Evolutionary conservation across 495 filamentous ascomycete genomes (phyloP).

Genomic region (Xanthoparmelia taractica): DNA sequence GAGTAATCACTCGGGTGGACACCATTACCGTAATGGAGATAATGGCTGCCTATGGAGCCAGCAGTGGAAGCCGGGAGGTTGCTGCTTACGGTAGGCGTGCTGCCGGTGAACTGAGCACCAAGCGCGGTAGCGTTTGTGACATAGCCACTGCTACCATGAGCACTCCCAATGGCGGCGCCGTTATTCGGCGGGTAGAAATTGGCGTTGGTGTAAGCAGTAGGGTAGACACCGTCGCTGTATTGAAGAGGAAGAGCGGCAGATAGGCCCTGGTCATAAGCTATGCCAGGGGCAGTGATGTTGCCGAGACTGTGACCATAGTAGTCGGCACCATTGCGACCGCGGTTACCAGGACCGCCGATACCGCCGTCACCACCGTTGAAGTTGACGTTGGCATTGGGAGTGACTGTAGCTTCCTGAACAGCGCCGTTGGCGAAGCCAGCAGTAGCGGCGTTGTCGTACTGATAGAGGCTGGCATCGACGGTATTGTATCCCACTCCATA

Average conservation of each 20-base stretch:
- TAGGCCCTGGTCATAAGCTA: not conserved
- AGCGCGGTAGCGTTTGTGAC: not conserved
- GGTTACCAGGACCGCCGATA: not conserved
- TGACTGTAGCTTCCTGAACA: not conserved
- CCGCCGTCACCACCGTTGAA: not conserved
- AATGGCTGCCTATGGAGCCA: no score
- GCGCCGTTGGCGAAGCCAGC: not conserved
- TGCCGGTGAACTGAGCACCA: not conserved
- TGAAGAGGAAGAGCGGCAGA: not conserved
- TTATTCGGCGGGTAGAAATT: not conserved
- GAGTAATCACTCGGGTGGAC: not conserved
- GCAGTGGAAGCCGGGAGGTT: not conserved
- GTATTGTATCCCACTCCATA: not conserved
- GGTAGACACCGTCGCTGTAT: not conserved
- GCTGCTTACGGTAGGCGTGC: not conserved
- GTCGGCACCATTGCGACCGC: not conserved
- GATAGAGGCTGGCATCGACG: not conserved
- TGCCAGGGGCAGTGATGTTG: not conserved
- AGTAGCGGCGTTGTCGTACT: not conserved
- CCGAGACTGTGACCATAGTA: not conserved
- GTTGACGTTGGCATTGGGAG: not conserved
- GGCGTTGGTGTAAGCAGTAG: not conserved
- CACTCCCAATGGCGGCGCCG: not conserved
- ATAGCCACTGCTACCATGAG: no score
- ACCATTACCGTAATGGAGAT: not conserved